These are phyloP conservation scores for Nidularia pulvinata DNA, from an alignment of 768 basidiomycete genomes.

Conservation along the genomic window DNA sequence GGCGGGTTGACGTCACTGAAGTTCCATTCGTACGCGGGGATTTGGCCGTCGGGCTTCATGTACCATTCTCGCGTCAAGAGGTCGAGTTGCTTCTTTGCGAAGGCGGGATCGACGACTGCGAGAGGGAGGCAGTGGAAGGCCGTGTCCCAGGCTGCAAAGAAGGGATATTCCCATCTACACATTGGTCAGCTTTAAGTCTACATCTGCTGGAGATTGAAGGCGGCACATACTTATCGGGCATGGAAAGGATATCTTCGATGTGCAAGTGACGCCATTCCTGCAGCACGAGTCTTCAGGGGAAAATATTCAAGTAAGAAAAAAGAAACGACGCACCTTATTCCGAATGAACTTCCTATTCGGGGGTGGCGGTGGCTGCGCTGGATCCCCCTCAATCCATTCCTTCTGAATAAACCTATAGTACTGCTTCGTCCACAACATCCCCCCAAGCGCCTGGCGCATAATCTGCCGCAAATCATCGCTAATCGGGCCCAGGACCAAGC, in stretches of 20 bases:
- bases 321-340: slow-evolving; percentile 60
- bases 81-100: slow-evolving; percentile 98
- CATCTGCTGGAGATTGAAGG: too few relatives aligned
- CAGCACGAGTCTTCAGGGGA: neutral
- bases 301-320: neutral
- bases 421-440: slow-evolving; percentile 99
- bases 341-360: slow-evolving; percentile 83
- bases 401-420: slow-evolving; percentile 96
- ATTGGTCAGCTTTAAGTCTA: too few relatives aligned
- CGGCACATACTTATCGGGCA: slow-evolving; percentile 94
- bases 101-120: slow-evolving; percentile 92
- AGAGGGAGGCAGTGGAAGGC: slow-evolving; percentile 99
- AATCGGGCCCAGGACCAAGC: slow-evolving; percentile 79
- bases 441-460: slow-evolving; percentile 93
- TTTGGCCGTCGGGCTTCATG: slow-evolving; percentile 98
- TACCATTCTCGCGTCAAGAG: slow-evolving; percentile 98
- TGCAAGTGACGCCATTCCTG: slow-evolving; percentile 97
- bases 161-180: slow-evolving; percentile 98
- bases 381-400: slow-evolving; percentile 96
- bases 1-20: slow-evolving; percentile 99
- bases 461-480: slow-evolving; percentile 94
- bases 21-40: slow-evolving; percentile 99
- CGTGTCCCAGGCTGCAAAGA: slow-evolving; percentile 98
- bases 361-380: slow-evolving; percentile 93
- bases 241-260: slow-evolving; percentile 93